These are phyloP conservation scores for Tetragonia tetragonoides DNA, from an alignment of 148 eudicot species.

Conservation along the genomic window DNA sequence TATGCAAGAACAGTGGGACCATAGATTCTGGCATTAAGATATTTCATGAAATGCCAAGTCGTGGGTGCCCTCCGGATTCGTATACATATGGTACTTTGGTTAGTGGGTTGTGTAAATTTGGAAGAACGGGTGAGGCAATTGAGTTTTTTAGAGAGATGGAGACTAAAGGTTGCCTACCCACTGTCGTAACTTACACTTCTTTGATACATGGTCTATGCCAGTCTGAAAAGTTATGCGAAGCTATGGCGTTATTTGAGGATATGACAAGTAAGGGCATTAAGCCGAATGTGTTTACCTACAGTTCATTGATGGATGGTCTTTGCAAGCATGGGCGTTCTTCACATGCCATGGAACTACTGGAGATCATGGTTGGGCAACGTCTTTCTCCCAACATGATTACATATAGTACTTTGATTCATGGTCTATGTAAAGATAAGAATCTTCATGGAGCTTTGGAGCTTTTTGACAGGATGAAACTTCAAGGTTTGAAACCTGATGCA, in stretches of 20 bases:
- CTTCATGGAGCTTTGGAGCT: constrained; percentile 57
- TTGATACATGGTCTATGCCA: constrained; percentile 76
- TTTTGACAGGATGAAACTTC: constrained; percentile 87
- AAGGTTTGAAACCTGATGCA: constrained; percentile 87
- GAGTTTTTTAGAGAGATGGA: constrained; percentile 76
- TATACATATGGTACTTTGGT: constrained; percentile 91
- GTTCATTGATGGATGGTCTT: constrained; percentile 79
- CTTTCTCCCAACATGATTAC: constrained; percentile 74
- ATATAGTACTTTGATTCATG: constrained; percentile 73
- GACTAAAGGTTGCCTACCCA: constrained; percentile 57
- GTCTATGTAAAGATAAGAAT: constrained; percentile 78
- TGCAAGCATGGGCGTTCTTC: constrained; percentile 61
- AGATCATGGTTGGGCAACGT: constrained; percentile 48
- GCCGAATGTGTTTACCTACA: constrained; percentile 87
- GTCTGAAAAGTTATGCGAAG: constrained; percentile 53
- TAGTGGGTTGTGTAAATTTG: constrained; percentile 70
- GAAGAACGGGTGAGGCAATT: constrained; percentile 57
- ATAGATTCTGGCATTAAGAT: constrained; percentile 65
- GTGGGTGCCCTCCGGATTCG: constrained; percentile 72
- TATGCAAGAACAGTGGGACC: constrained; percentile 73
- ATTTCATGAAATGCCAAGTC: constrained; percentile 78
- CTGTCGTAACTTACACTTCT: constrained; percentile 75
- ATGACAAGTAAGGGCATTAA: constrained; percentile 59
- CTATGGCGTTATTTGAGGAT: constrained; percentile 51
- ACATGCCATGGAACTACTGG: constrained; percentile 58